Base-by-base conservation (phyloP, 768 basidiomycete species). In the Lactarius akahatsu region DNA sequence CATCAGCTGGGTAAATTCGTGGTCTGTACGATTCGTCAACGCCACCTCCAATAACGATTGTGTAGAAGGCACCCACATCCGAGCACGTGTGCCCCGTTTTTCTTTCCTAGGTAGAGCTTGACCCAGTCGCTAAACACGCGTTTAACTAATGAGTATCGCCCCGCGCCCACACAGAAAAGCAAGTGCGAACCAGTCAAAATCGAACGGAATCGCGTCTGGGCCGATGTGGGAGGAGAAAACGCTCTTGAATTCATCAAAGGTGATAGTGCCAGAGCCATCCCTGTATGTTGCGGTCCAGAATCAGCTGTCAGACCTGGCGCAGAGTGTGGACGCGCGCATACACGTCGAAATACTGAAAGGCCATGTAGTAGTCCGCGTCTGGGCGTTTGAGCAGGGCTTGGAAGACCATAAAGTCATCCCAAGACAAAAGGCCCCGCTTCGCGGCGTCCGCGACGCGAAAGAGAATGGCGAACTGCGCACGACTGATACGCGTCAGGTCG, bases 1-100 rank as follows among this genome's bases (percentile, higher is more conserved):
- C 94, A 99, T 97, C 66, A 98, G 80, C 79, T 98, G 96, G 36
- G 95, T 97, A 79, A 98, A 98, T 77, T 98, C 96, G 75, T 91
- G 91, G 79, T 96, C 91, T 94, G 59, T 47, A 38, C 6, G 45
- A 68, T 45, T 47, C 54, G 50, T 73, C 60, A 74, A 65, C 54
- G 62, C 52, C 16, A 63, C 59, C 34, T n/a, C 62, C 30, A 30
- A 64, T 26, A 11, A 57, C 28, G 36, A 32, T 54, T 26, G 20
- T 8, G 2, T 38, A 68, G n/a, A 56, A 30, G 16, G 4, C 23
- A 20, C 90, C 73, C 72, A 94, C 95, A 97, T 78, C 94, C 94
- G 63, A 97, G 82, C 66, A 96, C 94, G 74, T 95, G 94, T 45
- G 87, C 80, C 56, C 92, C 96, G 69, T 94, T 91, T 78, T 89